phyloP scores from a whole-genome alignment of 495 filamentous ascomycete species.

The Beverwykella pulmonaria region DNA sequence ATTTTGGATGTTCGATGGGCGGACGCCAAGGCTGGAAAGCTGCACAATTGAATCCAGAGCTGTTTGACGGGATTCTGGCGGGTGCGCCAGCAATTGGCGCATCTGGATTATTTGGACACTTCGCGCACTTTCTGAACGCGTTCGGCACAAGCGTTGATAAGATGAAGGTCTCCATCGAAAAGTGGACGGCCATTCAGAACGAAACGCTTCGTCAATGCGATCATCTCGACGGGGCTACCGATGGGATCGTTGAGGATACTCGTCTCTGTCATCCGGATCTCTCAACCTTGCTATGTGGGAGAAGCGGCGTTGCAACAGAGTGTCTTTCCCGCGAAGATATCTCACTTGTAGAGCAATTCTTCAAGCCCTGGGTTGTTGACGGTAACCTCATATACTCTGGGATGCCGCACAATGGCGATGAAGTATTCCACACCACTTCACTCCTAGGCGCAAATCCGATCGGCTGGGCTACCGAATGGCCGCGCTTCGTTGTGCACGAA shows the following conservation, averaged over 20 bases:
- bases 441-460: slow-evolving; percentile 6
- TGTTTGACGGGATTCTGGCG: slow-evolving; percentile 54
- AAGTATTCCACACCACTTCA: slow-evolving; percentile 4
- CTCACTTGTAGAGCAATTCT: slow-evolving; percentile 23
- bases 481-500: slow-evolving; percentile 59
- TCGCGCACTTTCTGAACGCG: slow-evolving; percentile 52
- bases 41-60: slow-evolving; percentile 53
- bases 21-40: slow-evolving; percentile 57
- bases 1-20: slow-evolving; percentile 59
- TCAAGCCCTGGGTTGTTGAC: slow-evolving; percentile 15
- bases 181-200: slow-evolving; percentile 35
- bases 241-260: slow-evolving; percentile 43
- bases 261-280: slow-evolving; percentile 29
- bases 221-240: slow-evolving; percentile 34
- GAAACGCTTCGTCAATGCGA: slow-evolving; percentile 43
- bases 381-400: slow-evolving; percentile 43
- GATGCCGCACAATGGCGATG: slow-evolving; percentile 39
- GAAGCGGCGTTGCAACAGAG: slow-evolving; percentile 13
- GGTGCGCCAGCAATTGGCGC: slow-evolving; percentile 47
- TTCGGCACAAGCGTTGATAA: slow-evolving; percentile 48
- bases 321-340: slow-evolving; percentile 35
- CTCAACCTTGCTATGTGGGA: slow-evolving; percentile 28
- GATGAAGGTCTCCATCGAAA: slow-evolving; percentile 27
- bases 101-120: slow-evolving; percentile 55
- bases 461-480: slow-evolving; percentile 42